Evolutionary conservation across 805 yeast genomes (phyloP), one percentile per base, ranked within the genome.

Genomic region (Candida vaughaniae): DNA sequence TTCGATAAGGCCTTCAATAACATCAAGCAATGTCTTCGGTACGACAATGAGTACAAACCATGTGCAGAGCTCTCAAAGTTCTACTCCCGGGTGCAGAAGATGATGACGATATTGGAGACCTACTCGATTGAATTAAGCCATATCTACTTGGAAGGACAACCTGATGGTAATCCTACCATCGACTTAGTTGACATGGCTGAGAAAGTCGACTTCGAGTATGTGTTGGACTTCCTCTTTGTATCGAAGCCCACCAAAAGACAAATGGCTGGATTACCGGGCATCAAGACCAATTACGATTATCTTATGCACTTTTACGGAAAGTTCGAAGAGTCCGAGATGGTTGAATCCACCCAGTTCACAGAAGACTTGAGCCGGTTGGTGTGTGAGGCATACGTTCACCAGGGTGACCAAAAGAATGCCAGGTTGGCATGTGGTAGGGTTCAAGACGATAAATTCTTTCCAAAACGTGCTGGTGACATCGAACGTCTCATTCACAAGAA

Each of bases 11-110:
- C 84, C 0, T 60, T 75, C 49, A 67, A 58, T 41, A 66, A 70
- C 26, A 66, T 82, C 17, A 75, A 82, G 47, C 79, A 75, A 45
- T 89, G 97, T 55, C 63, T 91, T 33, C 79, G 84, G 37, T 71
- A 78, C 29, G 91, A 91, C 57, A 85, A 87, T 58, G 96, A 87
- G 44, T 74, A 72, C 46, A 62, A 62, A 18, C 62, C 59, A 2
- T 88, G 95, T 57, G 77, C 80, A 20, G 61, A 53, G 12, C 51
- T 73, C 20, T 74, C 85, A 8, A 75, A 81, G 47, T 56, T 79
- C n/a, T 64, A 64, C 38, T 66, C 75, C 20, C 75, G 71, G 40
- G 60, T 79, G 41, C 59, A 53, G 25, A 64, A 55, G 38, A 62
- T 69, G 27, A 58, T 63, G 41, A 61, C 45, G 49, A 62, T 49